These are phyloP conservation scores for Podospora conica DNA, from an alignment of 495 filamentous ascomycete species.

Conservation along the genomic window DNA sequence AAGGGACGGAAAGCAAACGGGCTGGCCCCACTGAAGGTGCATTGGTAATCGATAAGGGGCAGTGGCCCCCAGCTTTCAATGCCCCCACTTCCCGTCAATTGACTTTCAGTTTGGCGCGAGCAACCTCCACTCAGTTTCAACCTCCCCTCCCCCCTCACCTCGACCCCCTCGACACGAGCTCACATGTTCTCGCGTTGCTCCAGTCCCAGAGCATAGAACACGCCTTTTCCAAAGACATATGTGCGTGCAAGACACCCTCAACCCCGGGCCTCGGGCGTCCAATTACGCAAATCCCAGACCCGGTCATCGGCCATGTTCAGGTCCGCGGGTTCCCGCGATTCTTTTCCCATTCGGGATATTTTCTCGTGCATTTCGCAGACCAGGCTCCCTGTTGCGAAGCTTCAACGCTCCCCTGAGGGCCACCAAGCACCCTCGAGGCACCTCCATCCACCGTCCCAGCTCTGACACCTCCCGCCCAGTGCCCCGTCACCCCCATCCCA, in stretches of 20 bases:
- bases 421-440: too few species aligned
- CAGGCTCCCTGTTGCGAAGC: too few species aligned
- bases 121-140: not conserved
- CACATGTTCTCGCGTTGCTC: slow-evolving; percentile 9
- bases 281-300: too few species aligned
- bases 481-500: too few species aligned
- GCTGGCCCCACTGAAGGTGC: not conserved
- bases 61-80: not conserved
- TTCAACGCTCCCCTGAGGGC: too few species aligned
- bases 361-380: not conserved
- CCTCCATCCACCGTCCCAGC: too few species aligned
- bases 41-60: not conserved
- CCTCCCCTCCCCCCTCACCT: not conserved
- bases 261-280: too few species aligned
- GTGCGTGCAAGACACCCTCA: too few species aligned
- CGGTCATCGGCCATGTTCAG: too few species aligned
- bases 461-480: too few species aligned
- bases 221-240: not conserved
- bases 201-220: not conserved
- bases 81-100: not conserved
- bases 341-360: not conserved
- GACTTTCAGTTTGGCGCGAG: too few species aligned
- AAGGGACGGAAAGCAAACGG: not conserved
- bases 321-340: not conserved
- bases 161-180: not conserved